A percentile compares a stretch with the other conserved stretches of the same genome.
Conservation (phyloP, 805 yeast genomes). For the Nakazawaea wyomingensis region DNA sequence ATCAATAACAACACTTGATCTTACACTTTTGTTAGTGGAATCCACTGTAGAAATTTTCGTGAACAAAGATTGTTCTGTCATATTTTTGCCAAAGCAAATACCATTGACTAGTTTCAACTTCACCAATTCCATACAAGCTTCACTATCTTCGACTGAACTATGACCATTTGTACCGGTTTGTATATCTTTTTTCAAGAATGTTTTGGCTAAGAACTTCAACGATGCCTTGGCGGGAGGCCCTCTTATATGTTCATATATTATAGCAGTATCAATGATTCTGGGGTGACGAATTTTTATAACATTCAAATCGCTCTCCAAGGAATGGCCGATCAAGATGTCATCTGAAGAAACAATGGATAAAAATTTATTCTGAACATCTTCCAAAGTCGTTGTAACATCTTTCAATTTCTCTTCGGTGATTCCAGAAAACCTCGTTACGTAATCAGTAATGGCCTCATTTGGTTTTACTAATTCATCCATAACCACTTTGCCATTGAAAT, state of each 20-base stretch:
- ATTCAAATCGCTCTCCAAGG: conserved; percentile 75
- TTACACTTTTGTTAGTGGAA: conserved; percentile 22
- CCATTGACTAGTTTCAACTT: conserved; percentile 70
- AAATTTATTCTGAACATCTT: conserved; percentile 63
- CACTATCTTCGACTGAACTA: conserved; percentile 82
- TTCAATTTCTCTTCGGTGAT: conserved; percentile 66
- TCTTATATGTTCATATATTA: conserved; percentile 70
- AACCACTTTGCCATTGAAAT: conserved; percentile 53
- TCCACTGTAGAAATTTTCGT: conserved; percentile 27
- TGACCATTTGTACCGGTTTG: conserved; percentile 72
- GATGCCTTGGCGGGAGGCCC: conserved; percentile 84
- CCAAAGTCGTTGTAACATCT: conserved; percentile 56
- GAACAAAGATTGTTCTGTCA: conserved; percentile 38
- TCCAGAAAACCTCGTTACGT: conserved; percentile 81
- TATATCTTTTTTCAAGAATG: conserved; percentile 50
- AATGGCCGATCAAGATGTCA: conserved; percentile 84
- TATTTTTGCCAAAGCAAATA: conserved; percentile 50
- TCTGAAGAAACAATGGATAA: conserved; percentile 39
- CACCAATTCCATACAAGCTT: conserved; percentile 71
- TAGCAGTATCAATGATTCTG: conserved; percentile 72
- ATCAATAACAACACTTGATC: conserved; percentile 23
- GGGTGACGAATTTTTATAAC: conserved; percentile 72
- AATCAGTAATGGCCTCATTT: conserved; percentile 64
- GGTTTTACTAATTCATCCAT: conserved; percentile 81
- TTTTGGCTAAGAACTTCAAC: conserved; percentile 60